Evolutionary conservation across 2,329 filamentous ascomycete genomes (phyloP), one percentile per base, ranked within the genome.

Genomic region (Neofusicoccum ribis): DNA sequence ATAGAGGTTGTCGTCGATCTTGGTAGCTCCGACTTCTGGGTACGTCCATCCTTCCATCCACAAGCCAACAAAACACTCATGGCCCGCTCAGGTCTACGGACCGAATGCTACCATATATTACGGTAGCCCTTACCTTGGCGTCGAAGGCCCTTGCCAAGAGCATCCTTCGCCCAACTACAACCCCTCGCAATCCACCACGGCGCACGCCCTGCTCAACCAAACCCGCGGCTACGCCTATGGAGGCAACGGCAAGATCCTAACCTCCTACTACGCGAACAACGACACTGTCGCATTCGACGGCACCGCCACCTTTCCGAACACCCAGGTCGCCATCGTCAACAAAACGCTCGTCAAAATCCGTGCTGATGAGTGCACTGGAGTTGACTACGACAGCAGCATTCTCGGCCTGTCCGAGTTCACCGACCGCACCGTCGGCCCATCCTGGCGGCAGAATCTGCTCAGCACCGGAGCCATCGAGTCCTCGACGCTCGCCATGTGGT

Each of bases 401-500:
- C 46, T 78, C 7, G 75, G 75, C 23, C 65, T 71, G 5, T 66
- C 74, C 12, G 70, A 71, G 2, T 72, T 68, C 62, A 67, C 69
- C 36, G 68, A 66, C 49, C 17, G 56, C 36, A 72, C 68, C 1
- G 63, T 67, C 2, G 72, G 73, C 3, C 74, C 76, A 0, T 70
- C 70, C 4, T 68, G 77, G 52, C 71, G 76, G n/a, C 72, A 75
- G 56, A 70, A 75, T 49, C 71, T 78, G 2, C 20, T 23, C 20
- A 23, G 20, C 20, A 71, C 72, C 7, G 74, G 73, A 1, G 51
- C 63, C 20, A 72, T 76, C 43, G 23, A 4, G 11, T 68, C 66
- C 7, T 70, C 70, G 27, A 67, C 71, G 17, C 73, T 76, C 5
- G 70, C 74, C 68, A 72, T 77, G 70, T 78, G 76, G 75, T 76